Evolutionary conservation across 2,329 filamentous ascomycete species (phyloP).

Genomic region (Colletotrichum zoysiae): DNA sequence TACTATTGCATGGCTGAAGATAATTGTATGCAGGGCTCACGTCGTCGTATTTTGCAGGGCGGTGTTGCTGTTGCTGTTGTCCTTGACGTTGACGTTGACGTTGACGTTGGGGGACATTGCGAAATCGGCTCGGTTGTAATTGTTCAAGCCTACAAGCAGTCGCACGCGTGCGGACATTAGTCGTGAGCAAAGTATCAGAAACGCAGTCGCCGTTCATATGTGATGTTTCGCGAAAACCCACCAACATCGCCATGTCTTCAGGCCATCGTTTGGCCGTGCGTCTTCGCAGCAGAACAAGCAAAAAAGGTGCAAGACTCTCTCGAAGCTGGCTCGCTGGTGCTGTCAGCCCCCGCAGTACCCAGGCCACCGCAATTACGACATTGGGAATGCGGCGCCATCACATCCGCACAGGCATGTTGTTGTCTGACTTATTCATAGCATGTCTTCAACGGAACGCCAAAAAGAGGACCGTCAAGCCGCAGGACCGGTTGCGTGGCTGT

Average conservation of each 20-base stretch:
- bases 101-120: not conserved
- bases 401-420: not conserved
- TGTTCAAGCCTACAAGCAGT: not conserved
- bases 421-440: slow-evolving; percentile 7
- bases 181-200: slow-evolving; percentile 1
- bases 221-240: not conserved
- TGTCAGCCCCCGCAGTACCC: slow-evolving; percentile 4
- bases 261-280: slow-evolving; percentile 28
- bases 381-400: slow-evolving; percentile 5
- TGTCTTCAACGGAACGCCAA: slow-evolving; percentile 14
- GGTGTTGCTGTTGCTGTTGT: not conserved
- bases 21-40: not conserved
- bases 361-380: slow-evolving; percentile 11
- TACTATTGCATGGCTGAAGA: not conserved
- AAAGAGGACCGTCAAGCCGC: slow-evolving; percentile 17
- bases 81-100: not conserved
- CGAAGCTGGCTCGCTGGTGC: slow-evolving; percentile 22
- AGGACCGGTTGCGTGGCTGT: not conserved
- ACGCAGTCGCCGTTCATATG: slow-evolving; percentile 21
- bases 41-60: not conserved
- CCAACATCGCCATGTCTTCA: slow-evolving; percentile 11
- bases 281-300: not conserved
- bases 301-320: not conserved
- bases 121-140: not conserved
- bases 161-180: not conserved